phyloP scores from a whole-genome alignment of 176 grass and related monocot species.

The Bromus sterilis region DNA sequence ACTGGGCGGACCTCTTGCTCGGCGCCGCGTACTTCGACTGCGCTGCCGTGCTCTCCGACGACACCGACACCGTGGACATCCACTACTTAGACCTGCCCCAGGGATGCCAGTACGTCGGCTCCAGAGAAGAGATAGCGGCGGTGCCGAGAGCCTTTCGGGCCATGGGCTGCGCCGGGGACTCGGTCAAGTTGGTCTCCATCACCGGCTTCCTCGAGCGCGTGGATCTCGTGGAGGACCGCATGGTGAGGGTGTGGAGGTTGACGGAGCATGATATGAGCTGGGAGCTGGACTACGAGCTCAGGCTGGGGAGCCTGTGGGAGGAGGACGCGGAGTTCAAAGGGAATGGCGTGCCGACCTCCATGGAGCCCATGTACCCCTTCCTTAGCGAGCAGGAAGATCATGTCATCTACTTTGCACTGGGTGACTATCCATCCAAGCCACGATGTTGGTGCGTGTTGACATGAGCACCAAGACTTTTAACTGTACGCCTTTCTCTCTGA shows the following conservation, averaged over 20 bases:
- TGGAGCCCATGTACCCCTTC: background rate
- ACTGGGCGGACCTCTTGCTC: background rate
- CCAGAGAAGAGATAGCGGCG: background rate
- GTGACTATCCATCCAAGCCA: background rate
- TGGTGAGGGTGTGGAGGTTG: background rate
- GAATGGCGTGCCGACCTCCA: background rate
- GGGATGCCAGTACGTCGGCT: rapidly evolving
- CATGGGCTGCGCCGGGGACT: background rate
- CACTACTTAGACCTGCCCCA: background rate
- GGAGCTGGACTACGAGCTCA: background rate
- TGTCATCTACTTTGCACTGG: background rate
- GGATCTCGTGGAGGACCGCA: background rate
- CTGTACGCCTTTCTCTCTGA: too few relatives aligned
- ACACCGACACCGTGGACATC: background rate
- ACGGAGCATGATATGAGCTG: background rate
- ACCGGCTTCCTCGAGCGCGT: background rate
- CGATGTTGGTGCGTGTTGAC: background rate
- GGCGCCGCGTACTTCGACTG: background rate
- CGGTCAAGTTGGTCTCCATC: background rate
- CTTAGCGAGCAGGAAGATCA: background rate
- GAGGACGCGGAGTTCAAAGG: background rate
- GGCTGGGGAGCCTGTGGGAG: background rate
- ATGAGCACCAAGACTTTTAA: background rate
- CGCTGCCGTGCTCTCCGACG: background rate
- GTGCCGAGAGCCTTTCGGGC: background rate